These are phyloP conservation scores for Xylariaceae sp. DNA, from an alignment of 2,329 filamentous ascomycete species.

Conservation along the genomic window DNA sequence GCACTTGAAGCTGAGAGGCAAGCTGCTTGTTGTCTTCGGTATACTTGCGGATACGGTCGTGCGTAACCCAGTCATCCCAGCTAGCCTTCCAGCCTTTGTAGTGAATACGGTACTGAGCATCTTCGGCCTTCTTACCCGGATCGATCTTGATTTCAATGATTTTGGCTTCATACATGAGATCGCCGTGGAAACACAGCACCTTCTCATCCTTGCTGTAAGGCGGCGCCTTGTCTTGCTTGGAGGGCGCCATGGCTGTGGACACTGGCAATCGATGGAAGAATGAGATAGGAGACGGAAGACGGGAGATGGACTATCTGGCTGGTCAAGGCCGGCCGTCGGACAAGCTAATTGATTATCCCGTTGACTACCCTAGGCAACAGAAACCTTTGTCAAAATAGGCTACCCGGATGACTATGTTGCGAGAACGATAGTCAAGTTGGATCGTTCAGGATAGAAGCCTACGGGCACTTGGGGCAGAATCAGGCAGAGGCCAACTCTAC, in stretches of 20 bases:
- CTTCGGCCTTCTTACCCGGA: conserved; percentile 45
- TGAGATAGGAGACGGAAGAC: not conserved
- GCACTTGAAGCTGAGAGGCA: conserved; percentile 66
- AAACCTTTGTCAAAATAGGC: not conserved
- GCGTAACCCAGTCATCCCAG: conserved; percentile 98
- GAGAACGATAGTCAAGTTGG: not conserved
- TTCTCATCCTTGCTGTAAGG: conserved; percentile 76
- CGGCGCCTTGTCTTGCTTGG: conserved; percentile 42
- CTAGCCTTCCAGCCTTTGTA: conserved; percentile 99
- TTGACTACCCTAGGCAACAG: not conserved
- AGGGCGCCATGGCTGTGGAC: conserved; percentile 35
- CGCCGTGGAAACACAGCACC: conserved; percentile 94
- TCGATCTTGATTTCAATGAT: conserved; percentile 64
- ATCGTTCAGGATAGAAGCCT: not conserved
- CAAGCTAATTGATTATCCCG: not conserved
- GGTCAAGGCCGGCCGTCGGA: not conserved
- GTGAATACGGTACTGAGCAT: conserved; percentile 86
- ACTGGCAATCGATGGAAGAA: not conserved
- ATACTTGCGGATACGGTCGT: conserved; percentile 89
- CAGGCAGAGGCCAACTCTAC: not conserved
- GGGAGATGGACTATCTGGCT: not conserved
- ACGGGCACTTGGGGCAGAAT: too few species aligned
- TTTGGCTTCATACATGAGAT: conserved; percentile 96
- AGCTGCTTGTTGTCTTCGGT: conserved; percentile 94
- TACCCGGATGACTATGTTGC: not conserved